Conservation (phyloP, 768 basidiomycete species). For the Aureoboletus auriporus region DNA sequence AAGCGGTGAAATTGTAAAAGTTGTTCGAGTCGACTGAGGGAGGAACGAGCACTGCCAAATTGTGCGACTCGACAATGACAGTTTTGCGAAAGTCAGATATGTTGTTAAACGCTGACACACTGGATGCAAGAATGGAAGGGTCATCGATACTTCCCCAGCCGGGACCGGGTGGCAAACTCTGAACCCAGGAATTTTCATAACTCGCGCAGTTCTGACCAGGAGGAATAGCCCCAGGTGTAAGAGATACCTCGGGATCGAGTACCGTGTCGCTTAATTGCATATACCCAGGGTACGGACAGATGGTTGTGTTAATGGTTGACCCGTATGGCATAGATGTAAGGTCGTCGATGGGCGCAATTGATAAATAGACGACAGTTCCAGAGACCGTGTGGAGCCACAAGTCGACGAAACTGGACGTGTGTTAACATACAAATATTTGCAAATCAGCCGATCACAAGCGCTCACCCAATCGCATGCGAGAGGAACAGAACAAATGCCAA, state of each 20-base stretch:
- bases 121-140: neutral
- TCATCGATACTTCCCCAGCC: neutral
- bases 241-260: neutral
- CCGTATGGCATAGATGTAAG: constrained; percentile 1
- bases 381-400: constrained; percentile 2
- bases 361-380: neutral
- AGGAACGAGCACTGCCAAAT: neutral
- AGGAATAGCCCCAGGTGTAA: neutral
- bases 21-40: neutral
- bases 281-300: constrained; percentile 2
- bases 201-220: neutral
- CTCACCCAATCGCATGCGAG: constrained; percentile 1
- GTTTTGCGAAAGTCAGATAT: neutral
- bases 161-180: neutral
- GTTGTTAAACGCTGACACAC: neutral
- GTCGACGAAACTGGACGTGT: neutral
- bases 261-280: neutral
- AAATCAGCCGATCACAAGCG: neutral
- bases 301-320: neutral
- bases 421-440: neutral
- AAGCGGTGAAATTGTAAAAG: neutral
- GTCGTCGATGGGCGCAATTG: neutral
- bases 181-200: neutral
- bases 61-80: neutral
- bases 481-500: neutral